Conservation (phyloP, 495 filamentous ascomycete genomes). For the Penicillium ucsense region DNA sequence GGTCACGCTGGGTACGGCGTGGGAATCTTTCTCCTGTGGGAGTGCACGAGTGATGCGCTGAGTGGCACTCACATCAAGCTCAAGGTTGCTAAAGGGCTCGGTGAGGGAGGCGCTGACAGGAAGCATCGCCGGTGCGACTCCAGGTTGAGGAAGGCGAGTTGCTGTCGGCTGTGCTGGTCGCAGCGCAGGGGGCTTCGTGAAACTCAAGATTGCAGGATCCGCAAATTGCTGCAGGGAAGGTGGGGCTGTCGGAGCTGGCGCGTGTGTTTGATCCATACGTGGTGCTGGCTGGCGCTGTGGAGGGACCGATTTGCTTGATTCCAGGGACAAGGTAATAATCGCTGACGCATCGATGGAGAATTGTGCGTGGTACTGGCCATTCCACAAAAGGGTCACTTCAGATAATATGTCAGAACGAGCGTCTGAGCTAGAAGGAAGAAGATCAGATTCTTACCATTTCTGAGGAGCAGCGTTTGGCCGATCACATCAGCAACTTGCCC, state of each 20-base stretch:
- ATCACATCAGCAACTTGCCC: constrained; percentile 68
- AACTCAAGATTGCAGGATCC: constrained; percentile 49
- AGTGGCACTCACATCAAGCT: constrained; percentile 19
- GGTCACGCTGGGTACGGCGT: constrained; percentile 8
- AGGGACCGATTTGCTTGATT: constrained; percentile 23
- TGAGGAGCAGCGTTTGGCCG: constrained; percentile 63
- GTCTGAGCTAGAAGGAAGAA: too few relatives aligned
- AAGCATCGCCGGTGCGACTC: constrained; percentile 6
- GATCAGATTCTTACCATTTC: constrained; percentile 53
- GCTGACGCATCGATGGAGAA: constrained; percentile 45
- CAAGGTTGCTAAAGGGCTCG: constrained; percentile 36
- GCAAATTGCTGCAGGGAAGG: constrained; percentile 29
- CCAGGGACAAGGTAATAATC: constrained; percentile 47
- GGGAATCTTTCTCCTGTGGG: constrained; percentile 12
- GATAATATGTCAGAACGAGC: not conserved
- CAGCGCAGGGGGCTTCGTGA: constrained; percentile 22
- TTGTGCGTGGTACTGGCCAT: constrained; percentile 33
- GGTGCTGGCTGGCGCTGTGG: constrained; percentile 18
- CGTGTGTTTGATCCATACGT: constrained; percentile 2
- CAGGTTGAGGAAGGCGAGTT: not conserved
- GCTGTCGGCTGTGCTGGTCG: constrained; percentile 4
- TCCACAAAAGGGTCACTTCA: constrained; percentile 41
- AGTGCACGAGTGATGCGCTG: constrained; percentile 2
- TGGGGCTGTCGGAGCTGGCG: constrained; percentile 2
- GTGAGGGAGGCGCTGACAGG: constrained; percentile 23